Evolutionary conservation across 352 stramenopile species (phyloP).

Genomic region (Pythium dissotocum): DNA sequence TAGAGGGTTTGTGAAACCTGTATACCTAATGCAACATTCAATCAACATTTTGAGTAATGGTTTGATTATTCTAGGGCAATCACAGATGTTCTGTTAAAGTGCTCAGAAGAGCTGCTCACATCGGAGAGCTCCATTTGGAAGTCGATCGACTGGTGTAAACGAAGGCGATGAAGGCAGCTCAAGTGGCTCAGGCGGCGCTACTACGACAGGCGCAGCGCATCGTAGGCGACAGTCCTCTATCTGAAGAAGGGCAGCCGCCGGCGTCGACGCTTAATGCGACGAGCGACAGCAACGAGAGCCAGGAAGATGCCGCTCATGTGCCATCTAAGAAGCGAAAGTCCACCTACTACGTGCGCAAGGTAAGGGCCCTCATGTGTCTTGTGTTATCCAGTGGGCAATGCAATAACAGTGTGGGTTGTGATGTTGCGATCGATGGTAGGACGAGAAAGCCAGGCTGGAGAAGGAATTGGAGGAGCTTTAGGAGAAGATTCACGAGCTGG

Average conservation of each 20-base stretch:
- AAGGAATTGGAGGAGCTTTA: constrained; percentile 8
- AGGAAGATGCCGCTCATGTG: not conserved
- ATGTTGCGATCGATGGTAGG: not conserved
- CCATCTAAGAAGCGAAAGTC: constrained; percentile 17
- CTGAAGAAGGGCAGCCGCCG: not conserved
- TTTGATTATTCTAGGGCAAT: not conserved
- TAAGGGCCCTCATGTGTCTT: not conserved
- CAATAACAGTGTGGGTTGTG: too few relatives aligned
- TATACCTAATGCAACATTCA: not conserved
- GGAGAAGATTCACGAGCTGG: not conserved
- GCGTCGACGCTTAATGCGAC: constrained; percentile 2
- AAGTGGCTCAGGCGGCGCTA: not conserved
- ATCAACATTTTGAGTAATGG: not conserved
- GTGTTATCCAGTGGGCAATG: too few relatives aligned
- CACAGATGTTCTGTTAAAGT: not conserved
- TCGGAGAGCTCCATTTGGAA: too few relatives aligned
- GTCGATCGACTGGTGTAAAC: too few relatives aligned
- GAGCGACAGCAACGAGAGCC: constrained; percentile 10
- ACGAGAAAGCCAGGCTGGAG: constrained; percentile 6
- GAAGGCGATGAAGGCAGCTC: too few relatives aligned
- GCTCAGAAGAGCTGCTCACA: too few relatives aligned
- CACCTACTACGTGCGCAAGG: constrained; percentile 22
- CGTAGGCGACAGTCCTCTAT: not conserved
- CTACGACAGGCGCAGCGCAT: not conserved
- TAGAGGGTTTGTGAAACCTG: too few relatives aligned